These are phyloP conservation scores for Litsea cubeba DNA, from an alignment of 164 flowering plant genomes.

Conservation along the genomic window DNA sequence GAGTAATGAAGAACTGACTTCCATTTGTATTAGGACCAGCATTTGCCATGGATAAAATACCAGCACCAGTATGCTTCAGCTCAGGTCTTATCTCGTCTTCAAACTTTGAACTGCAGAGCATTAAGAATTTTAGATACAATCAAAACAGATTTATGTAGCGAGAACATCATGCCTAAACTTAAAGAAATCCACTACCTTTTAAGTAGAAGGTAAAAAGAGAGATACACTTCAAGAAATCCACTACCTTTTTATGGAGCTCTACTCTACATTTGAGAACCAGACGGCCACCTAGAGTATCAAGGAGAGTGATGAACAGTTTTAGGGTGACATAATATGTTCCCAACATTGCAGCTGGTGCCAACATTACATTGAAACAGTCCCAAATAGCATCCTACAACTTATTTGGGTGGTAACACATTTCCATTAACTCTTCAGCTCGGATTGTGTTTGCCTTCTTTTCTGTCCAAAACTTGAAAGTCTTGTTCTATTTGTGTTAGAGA, in stretches of 20 bases:
- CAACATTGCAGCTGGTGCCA: too few species aligned
- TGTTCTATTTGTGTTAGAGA: too few species aligned
- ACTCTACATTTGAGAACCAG: background rate
- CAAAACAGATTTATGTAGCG: background rate
- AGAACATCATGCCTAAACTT: background rate
- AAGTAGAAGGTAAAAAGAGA: background rate
- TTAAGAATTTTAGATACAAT: background rate
- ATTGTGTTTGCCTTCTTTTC: too few species aligned
- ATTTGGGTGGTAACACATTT: too few species aligned
- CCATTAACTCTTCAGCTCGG: too few species aligned
- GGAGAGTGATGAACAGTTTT: background rate
- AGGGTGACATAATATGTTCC: too few species aligned
- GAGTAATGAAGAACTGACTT: conserved; percentile 89
- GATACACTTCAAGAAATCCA: background rate
- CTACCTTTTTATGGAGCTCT: too few species aligned
- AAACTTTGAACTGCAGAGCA: conserved; percentile 54
- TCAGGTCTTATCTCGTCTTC: conserved; percentile 86
- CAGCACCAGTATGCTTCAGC: conserved; percentile 98
- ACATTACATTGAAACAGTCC: too few species aligned
- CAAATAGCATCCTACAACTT: too few species aligned
- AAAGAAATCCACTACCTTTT: background rate
- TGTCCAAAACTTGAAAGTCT: too few species aligned
- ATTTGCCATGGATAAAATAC: conserved; percentile 96
- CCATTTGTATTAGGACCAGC: conserved; percentile 98
- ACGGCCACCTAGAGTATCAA: background rate